Percentiles rank a stretch among this genome's conserved stretches.
phyloP scores from a whole-genome alignment of 768 basidiomycete genomes.

The Serendipita vermifera region DNA sequence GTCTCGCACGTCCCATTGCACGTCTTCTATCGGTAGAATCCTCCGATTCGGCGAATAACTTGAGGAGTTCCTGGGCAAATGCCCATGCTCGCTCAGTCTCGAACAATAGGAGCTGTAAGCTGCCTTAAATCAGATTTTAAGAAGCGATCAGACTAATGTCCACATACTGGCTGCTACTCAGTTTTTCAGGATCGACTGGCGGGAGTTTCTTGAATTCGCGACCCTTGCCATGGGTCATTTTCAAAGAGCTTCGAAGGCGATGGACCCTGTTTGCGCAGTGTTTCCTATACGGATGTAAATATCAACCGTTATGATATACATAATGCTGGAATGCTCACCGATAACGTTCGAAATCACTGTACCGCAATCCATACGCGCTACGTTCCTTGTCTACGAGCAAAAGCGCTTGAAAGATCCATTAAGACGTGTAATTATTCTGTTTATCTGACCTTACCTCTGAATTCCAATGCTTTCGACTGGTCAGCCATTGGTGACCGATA shows the following conservation, averaged over 20 bases:
- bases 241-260: conserved; percentile 69
- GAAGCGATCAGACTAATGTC: conserved; percentile 11
- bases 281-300: conserved; percentile 38
- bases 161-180: conserved; percentile 77
- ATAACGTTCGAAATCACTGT: conserved; percentile 79
- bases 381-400: conserved; percentile 80
- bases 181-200: conserved; percentile 46
- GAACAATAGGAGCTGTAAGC: conserved; percentile 72
- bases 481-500: neutral
- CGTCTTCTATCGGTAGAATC: conserved; percentile 52
- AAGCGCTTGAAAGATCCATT: conserved; percentile 41
- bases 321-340: conserved; percentile 32
- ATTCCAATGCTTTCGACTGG: neutral
- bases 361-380: conserved; percentile 79
- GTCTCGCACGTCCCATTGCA: conserved; percentile 67
- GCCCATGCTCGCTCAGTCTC: conserved; percentile 91
- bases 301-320: neutral
- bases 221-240: conserved; percentile 78
- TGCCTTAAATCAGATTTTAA: conserved; percentile 21
- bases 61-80: conserved; percentile 69
- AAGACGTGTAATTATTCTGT: neutral
- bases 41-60: conserved; percentile 38
- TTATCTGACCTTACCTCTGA: neutral
- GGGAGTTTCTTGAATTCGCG: conserved; percentile 81
- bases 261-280: conserved; percentile 88